Percentiles rank a stretch among this genome's conserved stretches.
Conservation (phyloP, 2,329 filamentous ascomycete species). For the Fusarium stilboides region DNA sequence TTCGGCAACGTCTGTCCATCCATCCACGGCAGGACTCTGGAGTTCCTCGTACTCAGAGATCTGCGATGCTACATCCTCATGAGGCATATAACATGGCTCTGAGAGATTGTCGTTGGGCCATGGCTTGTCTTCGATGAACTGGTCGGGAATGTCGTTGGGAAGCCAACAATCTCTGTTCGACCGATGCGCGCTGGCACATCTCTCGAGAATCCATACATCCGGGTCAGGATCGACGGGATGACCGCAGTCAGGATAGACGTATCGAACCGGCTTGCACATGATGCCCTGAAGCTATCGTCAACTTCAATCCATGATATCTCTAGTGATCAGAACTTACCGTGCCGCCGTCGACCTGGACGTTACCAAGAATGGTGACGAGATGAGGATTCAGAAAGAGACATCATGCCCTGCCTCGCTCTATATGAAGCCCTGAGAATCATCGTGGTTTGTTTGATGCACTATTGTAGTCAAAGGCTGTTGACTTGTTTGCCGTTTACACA, state of each 20-base stretch:
- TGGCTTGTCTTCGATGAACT: slow-evolving; percentile 7
- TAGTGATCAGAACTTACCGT: background rate
- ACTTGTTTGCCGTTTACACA: slow-evolving; percentile 19
- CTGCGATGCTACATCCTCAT: background rate
- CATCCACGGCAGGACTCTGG: background rate
- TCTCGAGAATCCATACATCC: slow-evolving; percentile 30
- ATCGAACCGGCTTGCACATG: slow-evolving; percentile 47
- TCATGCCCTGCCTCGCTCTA: background rate
- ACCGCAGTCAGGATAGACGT: slow-evolving; percentile 44
- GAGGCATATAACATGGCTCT: slow-evolving; percentile 8
- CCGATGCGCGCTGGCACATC: slow-evolving; percentile 25
- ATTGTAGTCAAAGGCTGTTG: background rate
- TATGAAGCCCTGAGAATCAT: background rate
- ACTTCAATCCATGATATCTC: background rate
- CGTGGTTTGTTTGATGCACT: background rate
- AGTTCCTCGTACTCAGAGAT: background rate
- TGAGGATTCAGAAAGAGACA: background rate
- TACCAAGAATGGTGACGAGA: background rate
- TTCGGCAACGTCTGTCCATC: background rate
- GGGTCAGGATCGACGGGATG: slow-evolving; percentile 32
- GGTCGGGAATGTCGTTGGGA: slow-evolving; percentile 3
- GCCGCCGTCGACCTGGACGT: background rate
- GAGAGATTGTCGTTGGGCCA: slow-evolving; percentile 24
- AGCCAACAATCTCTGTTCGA: slow-evolving; percentile 45
- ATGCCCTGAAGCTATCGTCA: slow-evolving; percentile 1